Evolutionary conservation across 176 grass and related monocot genomes (phyloP).

Genomic region (Oryza punctata): DNA sequence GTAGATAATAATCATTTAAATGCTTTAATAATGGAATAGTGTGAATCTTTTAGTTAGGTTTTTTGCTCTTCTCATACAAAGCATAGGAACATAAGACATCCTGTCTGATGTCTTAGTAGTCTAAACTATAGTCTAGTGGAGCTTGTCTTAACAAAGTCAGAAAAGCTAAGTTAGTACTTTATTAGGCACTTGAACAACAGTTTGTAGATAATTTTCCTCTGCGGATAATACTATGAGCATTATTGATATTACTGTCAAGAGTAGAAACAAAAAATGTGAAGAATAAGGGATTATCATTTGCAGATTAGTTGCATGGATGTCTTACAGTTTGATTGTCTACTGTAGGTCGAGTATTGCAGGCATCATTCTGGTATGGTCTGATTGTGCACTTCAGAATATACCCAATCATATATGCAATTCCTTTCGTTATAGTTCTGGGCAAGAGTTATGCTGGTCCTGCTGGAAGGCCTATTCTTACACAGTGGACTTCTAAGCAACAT

Average conservation of each 20-base stretch:
- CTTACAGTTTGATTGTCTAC: conserved; percentile 39
- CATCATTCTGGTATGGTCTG: conserved; percentile 88
- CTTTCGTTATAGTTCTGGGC: conserved; percentile 78
- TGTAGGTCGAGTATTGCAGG: conserved; percentile 80
- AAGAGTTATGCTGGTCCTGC: conserved; percentile 43
- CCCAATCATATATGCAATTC: conserved; percentile 87
- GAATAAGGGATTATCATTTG: not conserved
- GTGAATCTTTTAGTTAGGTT: not conserved
- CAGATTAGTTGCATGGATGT: conserved; percentile 1
- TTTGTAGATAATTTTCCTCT: not conserved
- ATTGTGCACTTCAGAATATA: conserved; percentile 97
- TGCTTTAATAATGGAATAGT: not conserved
- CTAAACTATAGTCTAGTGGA: not conserved
- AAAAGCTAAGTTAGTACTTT: not conserved
- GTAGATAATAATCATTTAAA: not conserved
- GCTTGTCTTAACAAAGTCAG: not conserved
- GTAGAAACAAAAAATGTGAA: not conserved
- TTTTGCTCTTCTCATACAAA: not conserved
- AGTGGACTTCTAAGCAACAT: conserved; percentile 54
- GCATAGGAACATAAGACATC: not conserved
- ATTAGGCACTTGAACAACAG: not conserved
- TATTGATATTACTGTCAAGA: conserved; percentile 1
- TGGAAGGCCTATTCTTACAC: conserved; percentile 54
- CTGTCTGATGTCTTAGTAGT: not conserved
- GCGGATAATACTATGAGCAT: not conserved